Conservation (phyloP, 257 asterid species). For the Primulina eburnea region DNA sequence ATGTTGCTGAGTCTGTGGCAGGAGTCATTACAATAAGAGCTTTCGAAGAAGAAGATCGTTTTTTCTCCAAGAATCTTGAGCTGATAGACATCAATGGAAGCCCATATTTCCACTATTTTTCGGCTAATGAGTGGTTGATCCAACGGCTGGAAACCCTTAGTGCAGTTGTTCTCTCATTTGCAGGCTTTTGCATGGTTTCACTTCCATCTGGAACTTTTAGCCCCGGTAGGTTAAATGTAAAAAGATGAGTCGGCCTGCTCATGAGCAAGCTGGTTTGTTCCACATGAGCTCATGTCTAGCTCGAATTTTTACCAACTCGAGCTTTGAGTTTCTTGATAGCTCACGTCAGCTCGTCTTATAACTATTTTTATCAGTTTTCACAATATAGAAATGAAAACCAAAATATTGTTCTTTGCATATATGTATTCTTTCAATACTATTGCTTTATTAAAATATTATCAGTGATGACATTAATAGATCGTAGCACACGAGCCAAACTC, state of each 20-base stretch:
- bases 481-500: no score
- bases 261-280: neutral
- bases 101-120: slow-evolving; percentile 84
- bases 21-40: slow-evolving; percentile 83
- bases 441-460: no score
- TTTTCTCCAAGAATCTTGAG: slow-evolving; percentile 63
- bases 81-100: slow-evolving; percentile 77
- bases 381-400: no score
- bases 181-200: slow-evolving; percentile 93
- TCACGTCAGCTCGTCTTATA: no score
- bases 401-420: no score
- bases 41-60: slow-evolving; percentile 77
- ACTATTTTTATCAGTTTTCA: no score
- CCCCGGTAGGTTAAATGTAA: slow-evolving; percentile 46
- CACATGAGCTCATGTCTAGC: neutral
- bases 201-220: slow-evolving; percentile 85
- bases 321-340: no score
- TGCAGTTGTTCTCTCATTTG: slow-evolving; percentile 76
- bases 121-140: slow-evolving; percentile 94
- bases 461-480: no score
- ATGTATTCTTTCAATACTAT: no score
- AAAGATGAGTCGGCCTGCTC: no score
- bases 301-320: no score
- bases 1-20: slow-evolving; percentile 82
- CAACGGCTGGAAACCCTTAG: slow-evolving; percentile 73